Conservation (phyloP, 306 rosid species). For the Lithocarpus polystachyus region DNA sequence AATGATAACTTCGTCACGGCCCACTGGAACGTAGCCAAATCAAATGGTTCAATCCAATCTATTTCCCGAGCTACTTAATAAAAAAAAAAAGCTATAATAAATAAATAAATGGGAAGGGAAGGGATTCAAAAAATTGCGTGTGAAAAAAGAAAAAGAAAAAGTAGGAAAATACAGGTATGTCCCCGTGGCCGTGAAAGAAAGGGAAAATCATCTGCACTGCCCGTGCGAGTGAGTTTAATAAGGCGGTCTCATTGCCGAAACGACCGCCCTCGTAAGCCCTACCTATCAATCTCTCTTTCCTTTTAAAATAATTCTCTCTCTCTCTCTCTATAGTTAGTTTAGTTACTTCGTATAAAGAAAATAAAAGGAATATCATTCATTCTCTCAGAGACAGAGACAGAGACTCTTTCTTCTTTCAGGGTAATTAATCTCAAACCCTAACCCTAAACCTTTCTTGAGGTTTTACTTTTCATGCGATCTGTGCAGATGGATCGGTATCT, state of each 20-base stretch:
- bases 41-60: no score
- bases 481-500: conserved; percentile 25
- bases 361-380: no score
- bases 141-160: not conserved
- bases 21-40: no score
- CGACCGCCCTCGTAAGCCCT: conserved; percentile 3
- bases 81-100: no score
- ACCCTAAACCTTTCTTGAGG: conserved; percentile 1
- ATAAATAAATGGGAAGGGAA: not conserved
- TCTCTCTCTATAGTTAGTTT: no score
- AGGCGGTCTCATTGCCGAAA: not conserved
- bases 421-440: conserved; percentile 1
- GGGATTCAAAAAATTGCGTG: not conserved
- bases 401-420: not conserved
- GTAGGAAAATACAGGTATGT: not conserved
- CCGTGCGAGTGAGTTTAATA: not conserved
- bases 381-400: no score
- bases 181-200: not conserved
- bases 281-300: not conserved
- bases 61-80: no score
- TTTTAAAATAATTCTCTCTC: no score
- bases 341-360: no score
- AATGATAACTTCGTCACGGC: no score
- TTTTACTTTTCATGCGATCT: not conserved
- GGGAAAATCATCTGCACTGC: not conserved